Base-by-base conservation (phyloP, 1,284 basidiomycete genomes). In the Leucoagaricus sp. region DNA sequence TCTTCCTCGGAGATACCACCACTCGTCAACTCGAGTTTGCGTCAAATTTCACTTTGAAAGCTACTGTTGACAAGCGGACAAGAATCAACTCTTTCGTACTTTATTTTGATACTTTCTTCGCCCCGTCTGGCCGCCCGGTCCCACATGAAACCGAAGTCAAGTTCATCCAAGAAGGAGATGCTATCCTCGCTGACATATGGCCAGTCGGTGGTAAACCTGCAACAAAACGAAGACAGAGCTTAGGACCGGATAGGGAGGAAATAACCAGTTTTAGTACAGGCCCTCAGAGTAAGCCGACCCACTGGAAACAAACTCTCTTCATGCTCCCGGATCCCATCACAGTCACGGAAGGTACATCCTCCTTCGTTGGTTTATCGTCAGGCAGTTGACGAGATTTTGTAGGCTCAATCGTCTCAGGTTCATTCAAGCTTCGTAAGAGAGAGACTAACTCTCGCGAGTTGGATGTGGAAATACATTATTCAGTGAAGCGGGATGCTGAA, bases 241-340 rank as follows among this genome's bases (percentile, higher is more conserved):
- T 69, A 55, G 67, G 76, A 60, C 65, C 72, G 54, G 75, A 75
- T 58, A 78, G 79, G 29, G 82, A 82, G 45, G 75, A 77, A 28
- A 75, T 86, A 29, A 85, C 86, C 7, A 92, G 90, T 69, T 98
- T 98, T 72, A 96, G 94, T 61, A 99, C 96, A 0, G 93, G 94
- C 0, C 94, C 96, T 4, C 74, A 75, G 64, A 93, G 91, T 60
- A 84, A 86, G 48, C 86, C 91, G 21, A 99, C 96, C n/a, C 96
- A 99, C 71, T 99, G 96, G 96, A 96, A 96, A 71, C 96, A 99
- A 69, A 96, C 96, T 0, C 67, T 95, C 10, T 97, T 99, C 72
- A 74, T 98, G 61, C 77, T 99, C 60, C 82, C 85, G 55, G 84
- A 94, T 51, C 91, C 94, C 0, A 83, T 98, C 58, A 67, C 72